A percentile compares a stretch with the other conserved stretches of the same genome.
Evolutionary conservation across 495 filamentous ascomycete genomes (phyloP).

Genomic region (Sabuloglossum arenarium): DNA sequence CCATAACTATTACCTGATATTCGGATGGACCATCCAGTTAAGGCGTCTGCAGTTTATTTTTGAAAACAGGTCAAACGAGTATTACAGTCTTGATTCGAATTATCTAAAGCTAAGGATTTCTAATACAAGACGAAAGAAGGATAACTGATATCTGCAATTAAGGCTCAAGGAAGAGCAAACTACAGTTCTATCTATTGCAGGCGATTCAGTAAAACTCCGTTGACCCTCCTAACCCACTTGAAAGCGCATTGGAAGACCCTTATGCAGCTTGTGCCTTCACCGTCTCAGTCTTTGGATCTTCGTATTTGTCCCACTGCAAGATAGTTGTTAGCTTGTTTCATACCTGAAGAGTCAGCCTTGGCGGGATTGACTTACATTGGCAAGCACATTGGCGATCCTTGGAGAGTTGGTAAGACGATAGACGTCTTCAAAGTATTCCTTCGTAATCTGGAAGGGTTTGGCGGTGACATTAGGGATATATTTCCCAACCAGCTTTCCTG

Average conservation of each 20-base stretch:
- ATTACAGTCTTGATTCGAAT: background rate
- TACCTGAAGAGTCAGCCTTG: background rate
- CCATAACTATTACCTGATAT: no score
- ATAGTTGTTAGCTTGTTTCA: background rate
- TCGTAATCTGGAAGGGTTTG: constrained; percentile 80
- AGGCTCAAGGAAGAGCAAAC: background rate
- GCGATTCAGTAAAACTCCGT: background rate
- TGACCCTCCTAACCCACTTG: background rate
- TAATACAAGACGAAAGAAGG: background rate
- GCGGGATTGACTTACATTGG: constrained; percentile 30
- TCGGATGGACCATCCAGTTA: no score
- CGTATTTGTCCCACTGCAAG: constrained; percentile 43
- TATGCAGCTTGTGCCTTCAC: constrained; percentile 6
- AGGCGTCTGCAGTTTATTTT: no score
- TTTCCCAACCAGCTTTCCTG: constrained; percentile 87
- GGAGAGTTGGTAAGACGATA: constrained; percentile 85
- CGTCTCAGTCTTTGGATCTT: constrained; percentile 15
- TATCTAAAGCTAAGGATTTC: background rate
- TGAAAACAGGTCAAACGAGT: background rate
- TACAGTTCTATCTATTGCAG: background rate
- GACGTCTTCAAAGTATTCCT: constrained; percentile 98
- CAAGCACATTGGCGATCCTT: constrained; percentile 71
- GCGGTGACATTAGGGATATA: constrained; percentile 99
- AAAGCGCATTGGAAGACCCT: background rate
- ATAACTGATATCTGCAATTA: background rate